Evolutionary conservation across 139 green algal genomes (phyloP), one percentile per base, ranked within the genome.

Genomic region (Eudorina sp.): DNA sequence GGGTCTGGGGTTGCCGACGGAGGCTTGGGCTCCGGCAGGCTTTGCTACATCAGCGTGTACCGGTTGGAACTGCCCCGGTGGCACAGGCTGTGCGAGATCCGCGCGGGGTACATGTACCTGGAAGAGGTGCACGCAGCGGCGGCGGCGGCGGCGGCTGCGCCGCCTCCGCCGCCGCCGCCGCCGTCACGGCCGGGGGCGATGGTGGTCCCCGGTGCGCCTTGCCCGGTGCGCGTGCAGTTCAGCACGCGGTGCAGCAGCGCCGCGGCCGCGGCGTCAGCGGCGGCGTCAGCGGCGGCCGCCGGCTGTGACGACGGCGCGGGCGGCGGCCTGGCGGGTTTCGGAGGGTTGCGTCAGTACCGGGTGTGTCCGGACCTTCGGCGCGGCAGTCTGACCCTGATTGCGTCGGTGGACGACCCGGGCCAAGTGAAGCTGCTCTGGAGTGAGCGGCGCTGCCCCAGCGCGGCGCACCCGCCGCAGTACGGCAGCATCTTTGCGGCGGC

Each of bases 21-120:
- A 19, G 31, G 19, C 4, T 18, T 45, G 31, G 14, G 77, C 2
- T 36, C 77, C 34, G 53, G 53, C 36, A 21, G 77, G 38, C 58
- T 86, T n/a, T 86, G 80, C 80, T 88, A 80, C 82, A 88, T 88
- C 82, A 53, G 27, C 19, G 66, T 88, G 19, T 88, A 88, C 45
- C 60, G 66, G 41, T 34, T 80, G 46, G 64, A 88, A 34, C 64
- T 88, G 62, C 82, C 82, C 6, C 40, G 43, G 16, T 88, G 82
- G 82, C 66, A 88, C 66, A 69, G 40, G 82, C 66, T 88, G 31
- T 69, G 75, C 1, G 82, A 88, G 34, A 46, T 88, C 9, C 43
- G 53, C 6, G 82, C 82, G 21, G 82, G 82, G 14, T 69, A 66
- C 82, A 80, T 58, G 46, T 7, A 48, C 16, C 55, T 36, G 58